These are phyloP conservation scores for Rhodofomes roseus DNA, from an alignment of 1,284 basidiomycete species.

Conservation along the genomic window DNA sequence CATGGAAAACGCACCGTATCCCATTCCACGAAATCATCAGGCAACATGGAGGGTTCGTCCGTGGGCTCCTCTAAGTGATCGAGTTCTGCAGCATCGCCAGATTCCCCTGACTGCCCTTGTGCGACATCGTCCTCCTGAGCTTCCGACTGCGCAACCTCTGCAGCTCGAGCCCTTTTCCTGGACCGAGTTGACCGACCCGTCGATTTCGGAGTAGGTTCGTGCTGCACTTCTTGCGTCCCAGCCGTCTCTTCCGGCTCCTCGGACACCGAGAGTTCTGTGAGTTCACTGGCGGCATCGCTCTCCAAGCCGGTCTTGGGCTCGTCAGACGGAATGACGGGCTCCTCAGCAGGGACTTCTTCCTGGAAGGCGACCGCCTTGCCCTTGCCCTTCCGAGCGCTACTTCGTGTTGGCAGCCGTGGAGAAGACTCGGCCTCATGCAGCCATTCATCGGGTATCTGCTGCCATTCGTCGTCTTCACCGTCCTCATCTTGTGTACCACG, in stretches of 20 bases:
- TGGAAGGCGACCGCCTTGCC: slow-evolving; percentile 8
- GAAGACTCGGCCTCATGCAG: slow-evolving; percentile 31
- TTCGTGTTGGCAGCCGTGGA: background rate
- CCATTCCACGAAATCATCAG: slow-evolving; percentile 73
- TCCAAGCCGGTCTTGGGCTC: slow-evolving; percentile 49
- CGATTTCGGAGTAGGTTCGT: background rate
- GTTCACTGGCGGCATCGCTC: slow-evolving; percentile 57
- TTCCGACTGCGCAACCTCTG: background rate
- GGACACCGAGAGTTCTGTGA: slow-evolving; percentile 58
- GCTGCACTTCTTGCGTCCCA: slow-evolving; percentile 2
- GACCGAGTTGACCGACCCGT: slow-evolving; percentile 4
- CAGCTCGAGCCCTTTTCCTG: background rate
- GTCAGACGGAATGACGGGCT: background rate
- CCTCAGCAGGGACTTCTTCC: slow-evolving; percentile 12
- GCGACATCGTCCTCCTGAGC: background rate
- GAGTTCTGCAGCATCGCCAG: background rate
- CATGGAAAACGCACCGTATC: slow-evolving; percentile 77
- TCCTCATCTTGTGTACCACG: slow-evolving; percentile 38
- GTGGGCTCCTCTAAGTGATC: slow-evolving; percentile 3
- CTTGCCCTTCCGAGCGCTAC: slow-evolving; percentile 6
- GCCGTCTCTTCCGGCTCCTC: slow-evolving; percentile 11
- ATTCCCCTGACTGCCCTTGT: background rate
- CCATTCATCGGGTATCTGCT: slow-evolving; percentile 76
- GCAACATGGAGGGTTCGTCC: slow-evolving; percentile 21
- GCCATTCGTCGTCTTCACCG: slow-evolving; percentile 71